Base-by-base conservation (phyloP, 768 basidiomycete genomes). In the Lentinula detonsa region DNA sequence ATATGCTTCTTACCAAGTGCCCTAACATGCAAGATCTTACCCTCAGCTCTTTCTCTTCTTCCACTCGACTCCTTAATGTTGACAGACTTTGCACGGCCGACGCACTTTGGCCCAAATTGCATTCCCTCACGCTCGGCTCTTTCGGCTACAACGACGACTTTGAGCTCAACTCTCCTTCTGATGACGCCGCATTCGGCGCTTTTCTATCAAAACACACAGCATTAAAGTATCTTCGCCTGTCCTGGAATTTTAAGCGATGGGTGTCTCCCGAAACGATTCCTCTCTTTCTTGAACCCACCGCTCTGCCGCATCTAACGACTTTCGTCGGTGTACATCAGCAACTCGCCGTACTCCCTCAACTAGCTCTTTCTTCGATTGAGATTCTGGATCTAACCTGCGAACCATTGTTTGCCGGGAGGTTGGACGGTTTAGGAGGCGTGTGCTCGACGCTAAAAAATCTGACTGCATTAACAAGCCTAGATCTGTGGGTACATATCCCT, bases 171-270 rank as follows among this genome's bases (percentile, higher is more conserved):
- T 57, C 50, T 46, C 69, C 72, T 1, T 64, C 73, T 6, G 66
- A 65, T 45, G 62, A 68, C 10, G 63, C 60, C 5, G 62, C 67
- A 0, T 72, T 81, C 39, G 70, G 68, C 4, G 52, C 63, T 1
- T 81, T 81, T 64, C 68, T 82, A n/a, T 67, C 73, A 7, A 57
- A 33, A 11, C 81, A 82, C 60, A 65, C 68, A 0, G 63, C 68
- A 5, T 67, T 83, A 15, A 76, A 73, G 39, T 78, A 76, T 61
- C 69, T 81, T 34, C 75, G 79, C 10, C 72, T 81, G 46, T 69
- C 78, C 31, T 83, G 81, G 81, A 81, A 79, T 61, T 81, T 81
- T 66, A 78, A 77, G 56, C 69, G 76, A 11, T 81, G 79, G 79
- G 74, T 81, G 70, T 79, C 77, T 1, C 81, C 81, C 1, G 71